Percentiles rank a stretch among this genome's conserved stretches.
Conservation (phyloP, 352 stramenopile species). For the Phytophthora melonis region DNA sequence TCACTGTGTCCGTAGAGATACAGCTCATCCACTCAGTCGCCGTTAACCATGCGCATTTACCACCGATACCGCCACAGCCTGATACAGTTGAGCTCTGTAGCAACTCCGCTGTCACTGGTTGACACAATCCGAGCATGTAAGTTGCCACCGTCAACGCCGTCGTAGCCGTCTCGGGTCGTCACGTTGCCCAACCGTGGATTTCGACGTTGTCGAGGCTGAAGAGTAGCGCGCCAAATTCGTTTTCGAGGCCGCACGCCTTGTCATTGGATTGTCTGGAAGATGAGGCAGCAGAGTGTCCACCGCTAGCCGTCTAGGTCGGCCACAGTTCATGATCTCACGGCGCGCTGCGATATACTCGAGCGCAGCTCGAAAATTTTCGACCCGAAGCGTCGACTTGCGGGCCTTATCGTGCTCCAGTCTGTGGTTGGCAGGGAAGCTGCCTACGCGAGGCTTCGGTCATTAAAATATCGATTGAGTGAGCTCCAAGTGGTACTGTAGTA, state of each 20-base stretch:
- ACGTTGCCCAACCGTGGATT: constrained; percentile 44
- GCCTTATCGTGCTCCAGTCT: no score
- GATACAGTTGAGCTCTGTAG: constrained; percentile 19
- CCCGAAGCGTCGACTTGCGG: no score
- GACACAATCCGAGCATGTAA: constrained; percentile 22
- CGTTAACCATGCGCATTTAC: background rate
- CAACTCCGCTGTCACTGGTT: constrained; percentile 25
- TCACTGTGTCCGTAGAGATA: constrained; percentile 28
- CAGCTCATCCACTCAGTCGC: constrained; percentile 28
- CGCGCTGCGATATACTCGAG: no score
- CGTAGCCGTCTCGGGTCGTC: constrained; percentile 46
- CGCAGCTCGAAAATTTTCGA: no score
- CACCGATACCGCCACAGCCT: background rate
- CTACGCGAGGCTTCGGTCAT: no score
- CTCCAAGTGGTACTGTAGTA: no score
- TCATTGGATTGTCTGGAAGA: constrained; percentile 45
- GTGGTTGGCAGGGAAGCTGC: no score
- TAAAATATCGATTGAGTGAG: no score
- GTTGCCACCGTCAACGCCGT: constrained; percentile 8
- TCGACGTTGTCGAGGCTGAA: constrained; percentile 40
- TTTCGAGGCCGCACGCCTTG: constrained; percentile 25
- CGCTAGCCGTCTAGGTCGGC: constrained; percentile 9
- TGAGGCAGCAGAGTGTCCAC: constrained; percentile 21
- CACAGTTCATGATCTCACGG: no score
- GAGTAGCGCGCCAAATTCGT: constrained; percentile 41